A percentile compares a stretch with the other conserved stretches of the same genome.
Evolutionary conservation across 768 basidiomycete genomes (phyloP).

Genomic region (Hysterangium stoloniferum): DNA sequence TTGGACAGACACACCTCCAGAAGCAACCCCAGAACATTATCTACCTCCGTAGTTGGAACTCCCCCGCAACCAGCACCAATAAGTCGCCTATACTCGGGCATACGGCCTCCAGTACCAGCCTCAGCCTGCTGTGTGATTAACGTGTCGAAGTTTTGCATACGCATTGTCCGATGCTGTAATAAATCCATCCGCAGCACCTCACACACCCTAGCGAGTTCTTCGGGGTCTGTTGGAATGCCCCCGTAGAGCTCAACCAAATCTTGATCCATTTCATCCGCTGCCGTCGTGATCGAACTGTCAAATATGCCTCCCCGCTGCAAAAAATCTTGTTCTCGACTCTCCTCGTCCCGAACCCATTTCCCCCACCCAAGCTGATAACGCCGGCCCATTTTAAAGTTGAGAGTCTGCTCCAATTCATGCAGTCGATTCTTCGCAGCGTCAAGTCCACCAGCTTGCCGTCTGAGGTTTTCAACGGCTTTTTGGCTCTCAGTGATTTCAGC

Average conservation of each 20-base stretch:
- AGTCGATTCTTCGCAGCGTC: constrained; percentile 51
- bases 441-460: constrained; percentile 58
- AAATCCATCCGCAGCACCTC: constrained; percentile 60
- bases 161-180: constrained; percentile 52
- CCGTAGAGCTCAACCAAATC: constrained; percentile 56
- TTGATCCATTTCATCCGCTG: constrained; percentile 6
- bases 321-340: constrained; percentile 55
- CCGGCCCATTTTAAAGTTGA: constrained; percentile 70
- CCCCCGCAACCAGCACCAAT: constrained; percentile 90
- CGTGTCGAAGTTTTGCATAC: constrained; percentile 66
- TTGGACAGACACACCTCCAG: constrained; percentile 55
- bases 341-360: constrained; percentile 86
- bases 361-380: constrained; percentile 86
- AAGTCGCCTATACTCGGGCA: constrained; percentile 81
- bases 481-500: constrained; percentile 85
- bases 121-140: constrained; percentile 80
- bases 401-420: constrained; percentile 52
- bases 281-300: constrained; percentile 13
- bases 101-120: constrained; percentile 81
- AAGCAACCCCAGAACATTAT: constrained; percentile 75
- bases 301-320: constrained; percentile 46
- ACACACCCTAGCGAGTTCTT: constrained; percentile 46
- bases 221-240: constrained; percentile 50
- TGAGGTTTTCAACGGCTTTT: constrained; percentile 62
- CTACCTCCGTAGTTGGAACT: constrained; percentile 79